These are phyloP conservation scores for Brassica balearica DNA, from an alignment of 441 rosid genomes.

Conservation along the genomic window DNA sequence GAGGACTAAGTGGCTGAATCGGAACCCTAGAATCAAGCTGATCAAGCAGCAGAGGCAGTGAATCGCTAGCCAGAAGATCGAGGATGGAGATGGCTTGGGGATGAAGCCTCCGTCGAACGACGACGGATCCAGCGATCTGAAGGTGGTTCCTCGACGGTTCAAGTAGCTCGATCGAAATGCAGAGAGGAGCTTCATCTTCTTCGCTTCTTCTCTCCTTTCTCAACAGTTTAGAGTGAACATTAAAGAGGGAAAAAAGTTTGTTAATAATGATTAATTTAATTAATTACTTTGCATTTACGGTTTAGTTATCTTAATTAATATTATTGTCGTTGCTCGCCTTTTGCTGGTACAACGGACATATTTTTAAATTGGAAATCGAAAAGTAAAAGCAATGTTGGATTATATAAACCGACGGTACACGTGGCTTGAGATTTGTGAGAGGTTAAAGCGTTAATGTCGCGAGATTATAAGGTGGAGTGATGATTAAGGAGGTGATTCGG, in stretches of 20 bases:
- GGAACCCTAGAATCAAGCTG: constrained; percentile 87
- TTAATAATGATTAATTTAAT: constrained; percentile 26
- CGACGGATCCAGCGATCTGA: constrained; percentile 67
- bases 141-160: constrained; percentile 68
- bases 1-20: constrained; percentile 89
- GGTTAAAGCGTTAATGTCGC: constrained; percentile 23
- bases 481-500: constrained; percentile 26
- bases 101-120: constrained; percentile 51
- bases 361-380: constrained; percentile 8
- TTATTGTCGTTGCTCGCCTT: constrained; percentile 7
- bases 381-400: constrained; percentile 21
- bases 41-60: constrained; percentile 87
- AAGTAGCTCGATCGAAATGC: constrained; percentile 72
- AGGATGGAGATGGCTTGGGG: constrained; percentile 73
- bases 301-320: constrained; percentile 1
- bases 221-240: constrained; percentile 21
- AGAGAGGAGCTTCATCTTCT: constrained; percentile 73
- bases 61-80: constrained; percentile 81
- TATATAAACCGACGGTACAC: constrained; percentile 16
- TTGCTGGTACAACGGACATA: constrained; percentile 45
- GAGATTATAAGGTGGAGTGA: background rate
- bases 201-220: background rate
- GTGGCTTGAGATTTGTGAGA: constrained; percentile 21
- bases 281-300: constrained; percentile 30
- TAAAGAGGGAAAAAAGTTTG: constrained; percentile 31